Base-by-base conservation (phyloP, 2,329 filamentous ascomycete species). In the Blastomyces parvus region DNA sequence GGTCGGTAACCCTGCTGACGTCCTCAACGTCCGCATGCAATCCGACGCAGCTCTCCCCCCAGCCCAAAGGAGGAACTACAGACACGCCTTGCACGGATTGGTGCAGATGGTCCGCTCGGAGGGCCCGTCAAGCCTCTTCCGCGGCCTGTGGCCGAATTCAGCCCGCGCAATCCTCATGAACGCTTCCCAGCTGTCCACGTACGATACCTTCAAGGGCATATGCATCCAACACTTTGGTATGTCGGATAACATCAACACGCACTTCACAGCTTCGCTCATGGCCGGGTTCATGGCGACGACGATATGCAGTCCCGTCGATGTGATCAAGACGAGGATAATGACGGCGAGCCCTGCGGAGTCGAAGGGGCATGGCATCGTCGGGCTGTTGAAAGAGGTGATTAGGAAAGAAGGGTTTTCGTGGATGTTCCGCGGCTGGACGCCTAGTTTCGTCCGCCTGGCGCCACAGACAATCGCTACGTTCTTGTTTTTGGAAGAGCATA, bases 21-120 rank as follows among this genome's bases (percentile, higher is more conserved):
- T 99, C 42, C 82, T 97, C 71, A 99, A 99, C 77, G 94, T 99
- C 59, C 90, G 94, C 68, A 99, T 99, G 94, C 94, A 99, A 79
- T 90, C 96, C 77, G 94, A 88, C 70, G 87, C 89, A 2, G 86
- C 91, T 0, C 84, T 97, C 0, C 89, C 91, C 0, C 71, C 78
- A 0, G 82, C 83, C 5, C 80, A 95, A 71, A 86, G 90, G 58
- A 85, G 93, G 63, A 94, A 96, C 76, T 99, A 99, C 79, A 88
- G 86, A 67, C 84, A 97, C 75, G 94, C 92, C 2, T 75, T 97
- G 58, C 88, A 97, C 73, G 94, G 94, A 36, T 81, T 97, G 70
- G 78, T 89, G 33, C 86, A 90, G 67, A 96, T 97, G 90, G 83
- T 87, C n/a, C 84, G 88, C 63, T 86, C 91, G 68, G 94, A 99